Conservation (phyloP, 2,329 filamentous ascomycete genomes). For the Paracoccidioides lutzii region DNA sequence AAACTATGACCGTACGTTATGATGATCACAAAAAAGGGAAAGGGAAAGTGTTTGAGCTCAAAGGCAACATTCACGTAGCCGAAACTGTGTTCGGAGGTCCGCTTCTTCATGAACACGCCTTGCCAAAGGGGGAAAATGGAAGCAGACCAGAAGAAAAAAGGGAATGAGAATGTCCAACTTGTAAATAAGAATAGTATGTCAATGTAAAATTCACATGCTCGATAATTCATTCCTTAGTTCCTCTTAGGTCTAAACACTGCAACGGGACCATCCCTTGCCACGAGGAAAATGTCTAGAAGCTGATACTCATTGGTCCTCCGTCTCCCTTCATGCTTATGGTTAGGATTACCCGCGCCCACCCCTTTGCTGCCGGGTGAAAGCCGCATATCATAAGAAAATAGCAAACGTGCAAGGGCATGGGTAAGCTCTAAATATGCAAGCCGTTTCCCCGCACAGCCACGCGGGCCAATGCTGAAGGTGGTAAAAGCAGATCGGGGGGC, state of each 20-base stretch:
- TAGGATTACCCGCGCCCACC: conserved; percentile 4
- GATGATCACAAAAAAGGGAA: too few species aligned
- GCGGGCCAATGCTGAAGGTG: conserved; percentile 28
- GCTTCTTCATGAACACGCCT: too few species aligned
- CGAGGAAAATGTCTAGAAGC: conserved; percentile 16
- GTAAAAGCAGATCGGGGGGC: conserved; percentile 29
- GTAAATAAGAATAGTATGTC: neutral
- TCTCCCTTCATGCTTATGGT: conserved; percentile 12
- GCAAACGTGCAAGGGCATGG: conserved; percentile 25
- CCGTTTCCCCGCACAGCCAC: conserved; percentile 32
- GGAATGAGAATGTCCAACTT: too few species aligned
- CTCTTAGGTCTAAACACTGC: conserved; percentile 16
- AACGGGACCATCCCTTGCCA: conserved; percentile 22
- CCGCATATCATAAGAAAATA: conserved; percentile 29
- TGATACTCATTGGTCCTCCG: conserved; percentile 14
- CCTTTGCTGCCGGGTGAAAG: neutral
- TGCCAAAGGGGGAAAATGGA: too few species aligned
- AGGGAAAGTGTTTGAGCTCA: too few species aligned
- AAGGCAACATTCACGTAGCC: too few species aligned
- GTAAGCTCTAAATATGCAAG: conserved; percentile 33
- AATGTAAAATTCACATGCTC: neutral
- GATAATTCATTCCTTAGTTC: neutral
- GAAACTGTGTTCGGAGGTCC: too few species aligned
- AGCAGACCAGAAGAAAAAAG: too few species aligned
- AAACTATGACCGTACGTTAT: too few species aligned